phyloP scores from a whole-genome alignment of 176 grass and related monocot genomes.

The Rhynchospora pubera region DNA sequence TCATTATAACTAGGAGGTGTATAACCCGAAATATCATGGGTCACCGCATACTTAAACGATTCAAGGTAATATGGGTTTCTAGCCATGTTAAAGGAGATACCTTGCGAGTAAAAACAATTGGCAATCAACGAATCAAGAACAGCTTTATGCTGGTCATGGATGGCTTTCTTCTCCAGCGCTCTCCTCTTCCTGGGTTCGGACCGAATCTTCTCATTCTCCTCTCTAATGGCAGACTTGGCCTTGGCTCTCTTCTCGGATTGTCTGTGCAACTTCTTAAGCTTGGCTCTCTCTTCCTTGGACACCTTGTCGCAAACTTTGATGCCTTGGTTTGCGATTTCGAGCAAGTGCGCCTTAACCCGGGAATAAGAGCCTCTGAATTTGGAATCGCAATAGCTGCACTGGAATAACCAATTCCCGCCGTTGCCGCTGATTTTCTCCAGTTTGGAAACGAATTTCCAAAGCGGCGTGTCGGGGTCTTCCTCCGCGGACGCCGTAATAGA shows the following conservation, averaged over 20 bases:
- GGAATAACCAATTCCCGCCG: slow-evolving; percentile 1
- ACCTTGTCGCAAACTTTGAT: slow-evolving; percentile 11
- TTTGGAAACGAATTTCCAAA: slow-evolving; percentile 9
- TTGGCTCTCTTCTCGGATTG: background rate
- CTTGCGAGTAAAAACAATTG: background rate
- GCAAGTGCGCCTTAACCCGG: background rate
- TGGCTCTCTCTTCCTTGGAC: background rate
- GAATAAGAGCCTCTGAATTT: slow-evolving; percentile 7
- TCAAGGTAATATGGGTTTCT: slow-evolving; percentile 9
- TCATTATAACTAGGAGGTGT: background rate
- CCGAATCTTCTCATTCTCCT: background rate
- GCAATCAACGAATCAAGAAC: background rate
- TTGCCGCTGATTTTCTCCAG: background rate
- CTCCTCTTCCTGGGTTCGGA: background rate
- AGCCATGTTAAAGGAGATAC: slow-evolving; percentile 8
- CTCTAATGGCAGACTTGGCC: background rate
- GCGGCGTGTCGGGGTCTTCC: background rate
- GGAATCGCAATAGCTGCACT: background rate
- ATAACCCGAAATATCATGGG: background rate
- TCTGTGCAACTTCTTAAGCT: background rate
- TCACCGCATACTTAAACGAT: background rate
- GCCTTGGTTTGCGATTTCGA: background rate
- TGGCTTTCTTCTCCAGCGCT: background rate
- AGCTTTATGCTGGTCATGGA: background rate
- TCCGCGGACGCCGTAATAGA: background rate